Evolutionary conservation across 2,329 filamentous ascomycete species (phyloP), one percentile per base, ranked within the genome.

Genomic region (Fusarium nanum): DNA sequence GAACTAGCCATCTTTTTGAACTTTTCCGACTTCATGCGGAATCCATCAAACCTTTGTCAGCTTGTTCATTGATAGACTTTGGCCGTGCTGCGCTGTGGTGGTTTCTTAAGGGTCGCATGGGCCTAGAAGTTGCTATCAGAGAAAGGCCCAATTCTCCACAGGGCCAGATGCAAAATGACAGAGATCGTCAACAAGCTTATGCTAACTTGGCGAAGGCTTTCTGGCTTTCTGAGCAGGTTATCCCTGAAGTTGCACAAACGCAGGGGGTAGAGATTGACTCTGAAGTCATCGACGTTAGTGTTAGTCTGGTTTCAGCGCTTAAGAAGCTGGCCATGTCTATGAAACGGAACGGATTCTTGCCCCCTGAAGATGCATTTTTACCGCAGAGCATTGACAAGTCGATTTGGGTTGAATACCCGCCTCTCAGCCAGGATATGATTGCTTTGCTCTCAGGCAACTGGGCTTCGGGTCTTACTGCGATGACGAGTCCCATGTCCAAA

Each of bases 161-260:
- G 65, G 82, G 80, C 11, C 83, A 88, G 70, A 82, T 85, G 76
- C 81, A 86, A 73, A 86, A 83, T 68, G 83, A 88, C 68, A 82
- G 86, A 68, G 78, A 87, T 66, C 83, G 86, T 70, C 90, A 92
- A 61, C 94, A 97, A 79, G 91, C 93, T 2, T 94, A 97, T 74
- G 87, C 95, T 3, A 93, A 97, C 78, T 83, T 98, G 53, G 91
- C 93, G 25, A 98, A 97, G 78, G 86, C 90, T 1, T 91, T 93
- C 78, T 98, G 94, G 94, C 88, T 97, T n/a, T 85, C 81, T 25
- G 84, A 88, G 53, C 81, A 86, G 53, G 80, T 85, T 2, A 79
- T 89, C 9, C 84, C 85, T 3, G 85, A 88, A 60, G 78, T 87
- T 6, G 76, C 82, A 10, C 79, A 81, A 30, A 78, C 79, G 23